Base-by-base conservation (phyloP, 345 rosid genomes). In the Euphorbia tirucalli region DNA sequence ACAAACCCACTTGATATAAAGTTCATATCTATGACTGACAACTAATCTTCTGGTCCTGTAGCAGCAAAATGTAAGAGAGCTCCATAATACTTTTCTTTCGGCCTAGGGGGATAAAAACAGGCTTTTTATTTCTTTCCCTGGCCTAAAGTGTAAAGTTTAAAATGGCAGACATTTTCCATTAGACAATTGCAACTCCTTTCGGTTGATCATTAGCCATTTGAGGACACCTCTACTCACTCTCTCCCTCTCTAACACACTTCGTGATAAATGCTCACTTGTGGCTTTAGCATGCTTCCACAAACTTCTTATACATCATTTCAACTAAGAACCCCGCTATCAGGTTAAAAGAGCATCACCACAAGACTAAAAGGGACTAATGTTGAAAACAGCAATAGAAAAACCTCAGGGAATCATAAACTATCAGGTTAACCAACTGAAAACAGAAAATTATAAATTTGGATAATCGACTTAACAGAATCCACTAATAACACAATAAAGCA, bases 21-120 rank as follows among this genome's bases (percentile, higher is more conserved):
- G 52, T 7, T 55, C 73, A 57, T 28, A 3, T 7, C 63, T 15
- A 58, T 70, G 56, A 15, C 14, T 43, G 35, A 11, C 13, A 43
- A 11, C 55, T 58, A 21, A 60, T 44, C 55, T 18, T 58, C 24
- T 57, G 62, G 49, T 69, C 52, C 48, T 41, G 52, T 58, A 41
- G 19, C 39, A 28, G 61, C 28, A 18, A 70, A 41, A 16, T 19
- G 52, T 24, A 24, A 70, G 55, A 41, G 35, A 28, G 39, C 21
- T 22, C 32, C 37, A 70, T 57, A 57, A 24, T 37, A 57, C 64
- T 70, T 27, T 37, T 30, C 56, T 46, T 70, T 70, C 28, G n/a
- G 56, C 32, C 24, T 68, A 41, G 65, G 49, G 49, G 50, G 62
- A 68, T 37, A 39, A 19, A 48, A 11, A 0, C 46, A 68, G 21